Evolutionary conservation across 805 yeast genomes (phyloP), one percentile per base, ranked within the genome.

Genomic region (Zygoascus bituminiphila): DNA sequence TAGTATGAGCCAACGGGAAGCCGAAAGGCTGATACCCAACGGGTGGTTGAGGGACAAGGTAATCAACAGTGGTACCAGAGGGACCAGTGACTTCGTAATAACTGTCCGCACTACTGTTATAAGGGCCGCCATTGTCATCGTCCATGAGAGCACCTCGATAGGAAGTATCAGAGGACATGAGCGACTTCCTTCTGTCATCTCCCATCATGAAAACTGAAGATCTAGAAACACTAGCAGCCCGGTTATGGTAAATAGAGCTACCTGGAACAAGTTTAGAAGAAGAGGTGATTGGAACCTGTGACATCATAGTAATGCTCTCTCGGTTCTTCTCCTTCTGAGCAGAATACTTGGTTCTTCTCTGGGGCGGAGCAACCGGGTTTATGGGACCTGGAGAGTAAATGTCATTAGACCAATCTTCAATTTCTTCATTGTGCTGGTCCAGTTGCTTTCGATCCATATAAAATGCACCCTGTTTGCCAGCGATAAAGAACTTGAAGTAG

Each of bases 11-110:
- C 57, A 93, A 74, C 14, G 98, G 88, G 58, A 70, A 87, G 0
- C 81, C 84, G 66, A 76, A 87, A 4, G 98, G 98, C 72, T 85
- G 89, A 69, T 79, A 89, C 51, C 78, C 84, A 15, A 81, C 76
- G 1, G 96, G 95, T 0, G 98, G 97, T 63, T 91, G 98, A 1
- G 95, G 86, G 14, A 89, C 84, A 24, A 79, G 85, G 59, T 84
- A 85, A 21, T 51, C 47, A 19, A 40, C 46, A 17, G 48, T 21
- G 3, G 50, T 42, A 21, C 36, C 50, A 10, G 44, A 36, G 8
- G 53, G 47, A 7, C 44, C 41, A 14, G 42, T 31, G 17, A 38
- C 20, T 21, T 35, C 46, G 29, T 41, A 45, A 22, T 20, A 20
- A 10, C 21, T 46, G 8, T 38, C 38, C 20, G 25, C 22, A 37